Conservation (phyloP, 495 filamentous ascomycete genomes). For the Podospora sp. region DNA sequence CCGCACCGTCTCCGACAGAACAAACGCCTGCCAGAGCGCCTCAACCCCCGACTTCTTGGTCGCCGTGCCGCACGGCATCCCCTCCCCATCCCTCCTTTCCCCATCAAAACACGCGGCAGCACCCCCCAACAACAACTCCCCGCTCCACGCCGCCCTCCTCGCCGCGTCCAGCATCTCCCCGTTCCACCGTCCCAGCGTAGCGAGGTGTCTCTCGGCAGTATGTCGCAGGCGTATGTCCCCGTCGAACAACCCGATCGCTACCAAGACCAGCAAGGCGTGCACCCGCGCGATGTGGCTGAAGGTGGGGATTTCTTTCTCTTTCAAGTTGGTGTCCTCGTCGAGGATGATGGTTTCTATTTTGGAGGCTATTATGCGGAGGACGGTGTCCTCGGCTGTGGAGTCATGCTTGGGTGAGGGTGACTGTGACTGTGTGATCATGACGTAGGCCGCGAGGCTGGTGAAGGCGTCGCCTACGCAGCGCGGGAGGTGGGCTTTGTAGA, state of each 20-base stretch:
- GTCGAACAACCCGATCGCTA: conserved; percentile 60
- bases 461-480: conserved; percentile 36
- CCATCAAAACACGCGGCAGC: conserved; percentile 16
- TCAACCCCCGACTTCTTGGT: conserved; percentile 13
- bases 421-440: too few species aligned
- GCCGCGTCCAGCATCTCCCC: conserved; percentile 36
- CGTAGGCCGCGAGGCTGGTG: conserved; percentile 25
- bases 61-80: background rate
- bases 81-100: background rate
- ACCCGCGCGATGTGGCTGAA: conserved; percentile 44
- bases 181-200: conserved; percentile 45
- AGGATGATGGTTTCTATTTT: too few species aligned
- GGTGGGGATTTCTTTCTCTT: conserved; percentile 10
- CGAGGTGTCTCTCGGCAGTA: conserved; percentile 47
- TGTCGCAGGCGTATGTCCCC: conserved; percentile 52
- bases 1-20: conserved; percentile 39
- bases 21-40: conserved; percentile 42
- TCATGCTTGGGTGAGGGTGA: too few species aligned
- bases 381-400: too few species aligned
- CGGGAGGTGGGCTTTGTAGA: conserved; percentile 36
- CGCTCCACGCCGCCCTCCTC: conserved; percentile 15
- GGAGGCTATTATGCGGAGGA: too few species aligned
- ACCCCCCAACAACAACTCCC: conserved; percentile 23
- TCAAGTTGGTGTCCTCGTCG: background rate
- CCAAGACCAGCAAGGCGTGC: conserved; percentile 52